Base-by-base conservation (phyloP, 2,329 filamentous ascomycete species). In the Trichoderma sp. region DNA sequence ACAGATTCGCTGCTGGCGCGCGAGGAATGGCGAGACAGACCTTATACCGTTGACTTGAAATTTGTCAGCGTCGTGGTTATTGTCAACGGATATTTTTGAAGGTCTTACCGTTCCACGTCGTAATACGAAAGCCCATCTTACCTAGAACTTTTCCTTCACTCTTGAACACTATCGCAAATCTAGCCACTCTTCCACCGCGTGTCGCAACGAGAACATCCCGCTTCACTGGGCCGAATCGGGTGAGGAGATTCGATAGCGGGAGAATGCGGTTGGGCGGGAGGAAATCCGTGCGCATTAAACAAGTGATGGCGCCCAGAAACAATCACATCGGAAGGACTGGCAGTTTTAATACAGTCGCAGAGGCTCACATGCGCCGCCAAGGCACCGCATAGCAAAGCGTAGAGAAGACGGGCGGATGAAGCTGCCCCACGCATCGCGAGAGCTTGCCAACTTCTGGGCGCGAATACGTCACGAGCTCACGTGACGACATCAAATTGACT, bases 81-180 rank as follows among this genome's bases (percentile, higher is more conserved):
- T 43, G 15, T 39, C 15, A 71, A 17, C 20, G 67, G 28, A 26
- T 32, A 36, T 23, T 23, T 2, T 6, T 13, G 20, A 36, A 75
- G 28, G 6, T 13, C 87, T 79, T 81, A 93, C 92, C 93, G 82
- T 95, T 95, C 93, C 93, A 95, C 15, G 92, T 93, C 3, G 93
- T 96, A 76, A 97, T 93, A 73, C 94, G 90, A 74, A 97, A 84
- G 17, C 86, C 87, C 92, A 94, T 94, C 23, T 77, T 86, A 15
- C n/a, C 47, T 50, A 9, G 9, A 26, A 20, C 9, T 9, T 34
- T 20, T 30, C 5, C 6, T n/a, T 53, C n/a, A 36, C 6, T 53
- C 4, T 26, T 12, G 17, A 53, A 23, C 20, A 50, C 50, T 65
- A 47, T 47, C 15, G 13, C 59, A 59, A 59, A 59, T 34, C 61